Conservation (phyloP, 805 yeast species). For the Diddensiella santjacobensis region DNA sequence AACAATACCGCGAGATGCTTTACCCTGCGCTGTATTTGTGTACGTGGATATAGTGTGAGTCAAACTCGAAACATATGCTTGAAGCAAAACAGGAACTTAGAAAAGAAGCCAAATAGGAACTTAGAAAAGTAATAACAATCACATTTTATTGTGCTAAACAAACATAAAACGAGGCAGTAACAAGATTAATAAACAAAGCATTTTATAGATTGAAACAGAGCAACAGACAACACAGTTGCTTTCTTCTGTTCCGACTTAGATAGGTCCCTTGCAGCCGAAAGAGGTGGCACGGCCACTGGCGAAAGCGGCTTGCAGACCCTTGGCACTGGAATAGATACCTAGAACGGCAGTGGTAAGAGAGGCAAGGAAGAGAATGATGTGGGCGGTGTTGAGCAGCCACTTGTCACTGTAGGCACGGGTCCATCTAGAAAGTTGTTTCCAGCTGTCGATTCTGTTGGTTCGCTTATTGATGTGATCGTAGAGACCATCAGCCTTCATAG, state of each 20-base stretch:
- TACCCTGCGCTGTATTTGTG: too few relatives aligned
- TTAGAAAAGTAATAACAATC: background rate
- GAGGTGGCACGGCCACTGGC: constrained; percentile 16
- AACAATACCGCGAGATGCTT: too few relatives aligned
- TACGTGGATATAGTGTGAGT: too few relatives aligned
- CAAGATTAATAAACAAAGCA: too few relatives aligned
- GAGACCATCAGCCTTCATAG: constrained; percentile 30
- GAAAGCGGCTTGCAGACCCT: constrained; percentile 20
- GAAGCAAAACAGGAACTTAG: background rate
- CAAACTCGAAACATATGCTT: background rate
- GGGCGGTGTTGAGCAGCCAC: constrained; percentile 22
- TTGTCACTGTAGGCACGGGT: constrained; percentile 30
- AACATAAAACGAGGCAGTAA: too few relatives aligned
- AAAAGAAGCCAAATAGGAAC: background rate
- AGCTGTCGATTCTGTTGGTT: constrained; percentile 28
- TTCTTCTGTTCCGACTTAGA: too few relatives aligned
- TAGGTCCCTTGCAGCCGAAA: constrained; percentile 22
- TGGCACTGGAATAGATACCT: constrained; percentile 29
- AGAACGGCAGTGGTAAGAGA: constrained; percentile 32
- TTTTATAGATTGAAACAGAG: too few relatives aligned
- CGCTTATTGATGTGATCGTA: constrained; percentile 24
- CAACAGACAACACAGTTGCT: too few relatives aligned
- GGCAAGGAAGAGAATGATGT: constrained; percentile 31
- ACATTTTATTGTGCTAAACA: background rate
- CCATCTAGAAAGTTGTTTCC: constrained; percentile 36